Base-by-base conservation (phyloP, 768 basidiomycete species). In the Hericium coralloides region DNA sequence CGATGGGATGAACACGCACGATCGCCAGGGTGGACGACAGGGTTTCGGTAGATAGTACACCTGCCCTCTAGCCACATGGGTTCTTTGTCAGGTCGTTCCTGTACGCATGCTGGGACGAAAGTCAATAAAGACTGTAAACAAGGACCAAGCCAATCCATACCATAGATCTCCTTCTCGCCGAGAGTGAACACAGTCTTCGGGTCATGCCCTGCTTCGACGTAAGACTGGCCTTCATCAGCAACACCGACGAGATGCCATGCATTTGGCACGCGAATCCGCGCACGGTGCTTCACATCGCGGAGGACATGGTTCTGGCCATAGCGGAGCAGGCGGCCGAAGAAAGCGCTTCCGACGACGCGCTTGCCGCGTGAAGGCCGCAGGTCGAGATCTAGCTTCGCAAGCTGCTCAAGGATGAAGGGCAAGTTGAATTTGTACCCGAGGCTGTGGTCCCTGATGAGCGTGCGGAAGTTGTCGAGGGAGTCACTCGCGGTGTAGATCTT, bases 141-240 rank as follows among this genome's bases (percentile, higher is more conserved):
- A 39, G 38, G 18, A 4, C 0, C 18, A 12, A 31, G 31, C 2
- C 1, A 12, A 38, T 4, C 37, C 56, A 22, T 18, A 60, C 61
- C 61, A 17, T 52, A 62, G 10, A 63, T 61, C 3, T 6, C 5
- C 2, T 57, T 55, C 15, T 38, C 18, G 2, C 10, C 8, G 3
- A 63, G 49, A 7, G 60, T 61, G 31, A 36, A 60, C 2, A 63
- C 59, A 0, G 55, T 49, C 1, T 55, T 45, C 5, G 57, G 36
- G 1, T 26, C 36, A 17, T 12, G 25, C 12, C 59, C 61, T 25
- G 58, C 55, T 23, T 66, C 54, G 20, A 65, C 66, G 59, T 89
- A 88, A 0, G 83, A 80, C 0, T 84, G 81, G 0, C 89, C 89
- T 69, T 92, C 89, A 63, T 94, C 92, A 3, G 89, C 86, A 9